Conservation (phyloP, 202 grass and related monocot species). For the Alloteropsis angusta region DNA sequence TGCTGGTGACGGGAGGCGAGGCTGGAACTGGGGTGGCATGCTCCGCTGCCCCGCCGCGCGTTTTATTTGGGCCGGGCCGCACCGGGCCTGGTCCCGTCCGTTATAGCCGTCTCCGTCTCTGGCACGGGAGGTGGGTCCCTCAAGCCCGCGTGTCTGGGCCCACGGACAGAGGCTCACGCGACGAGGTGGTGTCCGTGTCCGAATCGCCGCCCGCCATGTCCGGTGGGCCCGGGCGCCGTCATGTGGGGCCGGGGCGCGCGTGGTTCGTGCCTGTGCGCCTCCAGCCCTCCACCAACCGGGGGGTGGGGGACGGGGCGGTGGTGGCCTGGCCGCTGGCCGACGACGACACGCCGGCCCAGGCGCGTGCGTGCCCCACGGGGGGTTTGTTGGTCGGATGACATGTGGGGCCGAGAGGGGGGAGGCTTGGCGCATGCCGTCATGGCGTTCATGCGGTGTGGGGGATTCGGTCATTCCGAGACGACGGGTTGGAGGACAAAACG, state of each 20-base stretch:
- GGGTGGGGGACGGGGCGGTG: neutral
- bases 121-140: neutral
- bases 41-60: neutral
- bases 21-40: neutral
- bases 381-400: neutral
- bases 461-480: neutral
- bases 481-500: too few relatives aligned
- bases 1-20: neutral
- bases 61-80: neutral
- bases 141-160: neutral
- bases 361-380: too few relatives aligned
- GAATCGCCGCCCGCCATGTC: neutral
- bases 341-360: neutral
- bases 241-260: neutral
- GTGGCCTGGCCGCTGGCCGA: too few relatives aligned
- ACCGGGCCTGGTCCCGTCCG: neutral
- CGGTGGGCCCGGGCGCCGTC: neutral
- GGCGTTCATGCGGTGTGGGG: neutral
- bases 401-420: neutral
- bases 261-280: constrained; percentile 11
- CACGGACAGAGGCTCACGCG: neutral
- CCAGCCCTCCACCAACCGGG: neutral
- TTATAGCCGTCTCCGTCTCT: neutral
- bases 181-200: neutral
- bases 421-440: neutral